Conservation (phyloP, 345 rosid species). For the Rhodomyrtus tomentosa region DNA sequence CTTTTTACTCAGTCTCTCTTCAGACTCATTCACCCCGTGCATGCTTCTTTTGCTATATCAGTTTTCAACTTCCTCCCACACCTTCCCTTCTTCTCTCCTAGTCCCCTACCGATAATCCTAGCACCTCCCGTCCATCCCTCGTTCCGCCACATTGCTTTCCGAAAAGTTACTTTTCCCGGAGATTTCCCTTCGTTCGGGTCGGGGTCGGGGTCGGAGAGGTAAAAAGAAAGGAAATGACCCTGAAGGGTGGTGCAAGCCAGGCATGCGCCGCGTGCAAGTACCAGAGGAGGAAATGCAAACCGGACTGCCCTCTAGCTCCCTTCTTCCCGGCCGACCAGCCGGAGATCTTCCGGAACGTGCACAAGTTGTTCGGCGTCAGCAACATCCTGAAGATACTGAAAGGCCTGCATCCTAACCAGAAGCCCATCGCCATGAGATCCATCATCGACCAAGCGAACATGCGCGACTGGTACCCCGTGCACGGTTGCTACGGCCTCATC, state of each 20-base stretch:
- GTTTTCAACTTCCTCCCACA: not conserved
- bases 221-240: constrained; percentile 40
- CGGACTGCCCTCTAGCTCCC: constrained; percentile 67
- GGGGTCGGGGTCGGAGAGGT: not conserved
- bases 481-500: constrained; percentile 61
- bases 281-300: constrained; percentile 61
- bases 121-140: not conserved
- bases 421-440: constrained; percentile 65
- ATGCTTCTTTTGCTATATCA: not conserved
- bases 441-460: constrained; percentile 60
- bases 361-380: constrained; percentile 67
- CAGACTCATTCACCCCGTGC: not conserved
- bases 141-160: not conserved
- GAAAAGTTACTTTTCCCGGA: too few relatives aligned
- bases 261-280: constrained; percentile 98
- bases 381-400: constrained; percentile 57
- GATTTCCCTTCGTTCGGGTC: not conserved
- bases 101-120: not conserved
- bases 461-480: constrained; percentile 67
- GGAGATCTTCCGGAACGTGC: constrained; percentile 62
- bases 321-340: constrained; percentile 81
- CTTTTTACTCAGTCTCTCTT: not conserved
- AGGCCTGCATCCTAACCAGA: constrained; percentile 34
- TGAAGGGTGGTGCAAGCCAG: constrained; percentile 75
- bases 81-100: not conserved